Conservation (phyloP, 176 grass and related monocot genomes). For the Ensete glaucum region DNA sequence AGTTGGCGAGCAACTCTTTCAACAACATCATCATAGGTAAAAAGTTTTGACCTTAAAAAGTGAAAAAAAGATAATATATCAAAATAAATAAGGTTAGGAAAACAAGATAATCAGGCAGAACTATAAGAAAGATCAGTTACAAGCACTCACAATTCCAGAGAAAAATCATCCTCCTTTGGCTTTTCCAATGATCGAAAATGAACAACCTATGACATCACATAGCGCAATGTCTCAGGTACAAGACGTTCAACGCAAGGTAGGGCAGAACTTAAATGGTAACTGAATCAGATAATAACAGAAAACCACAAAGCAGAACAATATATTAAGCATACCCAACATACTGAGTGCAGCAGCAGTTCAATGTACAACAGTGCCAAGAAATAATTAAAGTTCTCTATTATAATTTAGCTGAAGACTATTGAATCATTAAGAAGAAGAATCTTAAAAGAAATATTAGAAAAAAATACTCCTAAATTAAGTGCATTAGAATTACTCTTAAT, state of each 20-base stretch:
- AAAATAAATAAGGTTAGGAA: conserved; percentile 6
- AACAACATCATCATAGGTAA: conserved; percentile 89
- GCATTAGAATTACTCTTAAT: no score
- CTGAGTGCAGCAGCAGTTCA: no score
- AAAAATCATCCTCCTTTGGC: conserved; percentile 92
- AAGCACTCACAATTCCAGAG: conserved; percentile 70
- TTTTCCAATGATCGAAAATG: conserved; percentile 92
- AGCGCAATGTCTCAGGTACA: conserved; percentile 9
- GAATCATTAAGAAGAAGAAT: no score
- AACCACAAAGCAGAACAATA: no score
- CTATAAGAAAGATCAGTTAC: conserved; percentile 1
- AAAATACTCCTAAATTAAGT: no score
- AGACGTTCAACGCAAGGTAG: background rate
- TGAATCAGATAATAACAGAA: background rate
- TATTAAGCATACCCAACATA: no score
- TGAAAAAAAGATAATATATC: conserved; percentile 11
- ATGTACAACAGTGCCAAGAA: no score
- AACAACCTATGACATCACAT: conserved; percentile 62
- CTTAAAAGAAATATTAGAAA: no score
- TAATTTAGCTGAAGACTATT: no score
- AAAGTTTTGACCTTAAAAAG: conserved; percentile 73
- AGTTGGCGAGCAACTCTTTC: conserved; percentile 86
- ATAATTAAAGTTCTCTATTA: no score
- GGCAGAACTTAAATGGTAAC: background rate
- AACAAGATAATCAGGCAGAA: background rate